Evolutionary conservation across 1,284 basidiomycete species (phyloP).

Genomic region (Schizophyllum commune): DNA sequence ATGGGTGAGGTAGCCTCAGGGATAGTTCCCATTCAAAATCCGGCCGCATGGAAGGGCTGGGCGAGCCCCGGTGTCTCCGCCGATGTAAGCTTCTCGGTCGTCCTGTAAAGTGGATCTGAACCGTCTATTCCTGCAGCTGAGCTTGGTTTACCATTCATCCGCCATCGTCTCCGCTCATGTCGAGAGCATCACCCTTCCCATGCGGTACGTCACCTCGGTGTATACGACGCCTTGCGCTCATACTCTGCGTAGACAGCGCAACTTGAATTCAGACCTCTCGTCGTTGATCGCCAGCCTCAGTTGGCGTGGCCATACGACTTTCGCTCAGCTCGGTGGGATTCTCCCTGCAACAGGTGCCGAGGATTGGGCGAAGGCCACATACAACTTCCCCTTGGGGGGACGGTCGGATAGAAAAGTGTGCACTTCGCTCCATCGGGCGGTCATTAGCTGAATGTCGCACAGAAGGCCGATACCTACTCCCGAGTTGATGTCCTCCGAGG

Average conservation of each 20-base stretch:
- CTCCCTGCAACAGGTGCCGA: not conserved
- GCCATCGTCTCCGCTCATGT: constrained; percentile 62
- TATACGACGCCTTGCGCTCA: not conserved
- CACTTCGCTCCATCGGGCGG: not conserved
- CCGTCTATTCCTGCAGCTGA: constrained; percentile 23
- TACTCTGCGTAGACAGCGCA: not conserved
- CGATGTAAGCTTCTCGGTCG: constrained; percentile 28
- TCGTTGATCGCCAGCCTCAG: not conserved
- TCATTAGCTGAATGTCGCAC: not conserved
- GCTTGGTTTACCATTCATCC: constrained; percentile 45
- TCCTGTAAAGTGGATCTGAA: constrained; percentile 5
- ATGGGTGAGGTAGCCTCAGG: constrained; percentile 47
- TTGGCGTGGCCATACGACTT: not conserved
- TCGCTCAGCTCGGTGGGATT: not conserved
- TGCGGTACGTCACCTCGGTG: constrained; percentile 39
- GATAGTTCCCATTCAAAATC: constrained; percentile 47
- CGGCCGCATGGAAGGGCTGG: constrained; percentile 38
- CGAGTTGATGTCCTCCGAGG: not conserved
- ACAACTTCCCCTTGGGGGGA: not conserved
- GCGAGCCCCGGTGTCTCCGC: constrained; percentile 19
- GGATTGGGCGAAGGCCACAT: not conserved
- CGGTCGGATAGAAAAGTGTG: not conserved
- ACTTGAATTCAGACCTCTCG: not conserved
- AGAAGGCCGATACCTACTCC: not conserved
- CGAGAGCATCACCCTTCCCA: constrained; percentile 32